Base-by-base conservation (phyloP, 345 rosid species). In the Toxicodendron radicans region DNA sequence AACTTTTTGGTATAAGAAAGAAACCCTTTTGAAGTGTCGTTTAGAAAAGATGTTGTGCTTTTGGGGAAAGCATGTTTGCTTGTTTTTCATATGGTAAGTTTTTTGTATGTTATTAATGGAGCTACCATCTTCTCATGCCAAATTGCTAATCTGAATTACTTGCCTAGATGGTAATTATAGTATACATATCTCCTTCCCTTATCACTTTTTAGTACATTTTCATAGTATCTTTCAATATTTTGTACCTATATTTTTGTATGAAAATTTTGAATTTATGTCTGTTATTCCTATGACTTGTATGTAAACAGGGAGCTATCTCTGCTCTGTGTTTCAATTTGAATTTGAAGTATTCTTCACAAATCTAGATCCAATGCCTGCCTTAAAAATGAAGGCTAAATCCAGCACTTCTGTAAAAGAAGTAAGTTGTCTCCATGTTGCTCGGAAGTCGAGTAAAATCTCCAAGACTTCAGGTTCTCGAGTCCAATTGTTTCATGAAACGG, bases 311-410 rank as follows among this genome's bases (percentile, higher is more conserved):
- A n/a, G 14, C 35, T 24, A 45, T 45, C 14, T 58, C 58, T 24
- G 64, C 64, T 10, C 58, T 70, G 38, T 43, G 53, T 43, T 70
- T 45, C 10, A 10, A 14, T 17, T 27, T 43, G 21, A n/a, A 71
- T 71, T 65, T 71, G 56, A 70, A 70, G 52, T 20, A 56, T 70
- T 71, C 45, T 16, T 76, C 65, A 24, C 24, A 70, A 49, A 64
- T 71, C 73, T 68, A 76, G 80, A 81, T 77, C 87, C 86, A 81
- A 87, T 89, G 93, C 93, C 93, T 77, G 79, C 90, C 17, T 52
- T 83, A 78, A 84, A 81, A 79, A 87, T 87, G 91, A 87, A 87
- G 85, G 63, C 81, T 77, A 89, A 83, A 73, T 57, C 73, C 72
- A 78, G 83, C 80, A 73, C 77, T 38, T 68, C 84, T 75, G 48